Evolutionary conservation across 1,139 yeast genomes (phyloP), one percentile per base, ranked within the genome.

Genomic region (Candida glucosophila): DNA sequence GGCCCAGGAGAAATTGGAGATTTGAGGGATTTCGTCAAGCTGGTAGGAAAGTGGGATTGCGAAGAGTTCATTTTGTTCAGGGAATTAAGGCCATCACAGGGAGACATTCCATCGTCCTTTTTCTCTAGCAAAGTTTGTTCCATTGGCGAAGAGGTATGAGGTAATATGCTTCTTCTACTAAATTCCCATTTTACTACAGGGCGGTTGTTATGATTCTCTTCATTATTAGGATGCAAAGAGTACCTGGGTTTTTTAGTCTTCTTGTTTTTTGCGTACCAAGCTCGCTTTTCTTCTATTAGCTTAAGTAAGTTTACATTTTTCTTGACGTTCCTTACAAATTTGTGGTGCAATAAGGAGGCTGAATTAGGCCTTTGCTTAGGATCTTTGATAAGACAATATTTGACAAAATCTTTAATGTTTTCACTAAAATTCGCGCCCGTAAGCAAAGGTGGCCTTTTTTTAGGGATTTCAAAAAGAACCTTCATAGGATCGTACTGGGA

Each of bases 401-500:
- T 56, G 8, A 78, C 71, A 49, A 81, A 81, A 31, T 67, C 73
- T 40, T 75, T 72, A 22, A 77, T 61, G 20, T 55, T 47, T n/a
- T 58, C 67, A 24, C 75, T 55, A 39, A 54, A 74, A 12, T 52
- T 42, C 5, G 43, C 31, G 1, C 69, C 69, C 5, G 49, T 55
- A 29, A 86, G 55, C 6, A 51, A 44, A 1, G 95, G 95, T 0
- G 95, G 74, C 22, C 73, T 69, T 24, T 68, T 59, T 30, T 67
- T 67, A 12, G 93, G 92, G 28, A 86, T 77, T 31, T 74, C 72
- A 43, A 77, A 69, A 30, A 86, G 57, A 0, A 81, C 80, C 38
- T 78, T 76, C 73, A 79, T 67, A 7, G 94, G 93, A 31, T 79
- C 83, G 31, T 68, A 58, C 17, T 76, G 71, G 0, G 81, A 52